Conservation (phyloP, 2,329 filamentous ascomycete species). For the Periconia macrospinosa region DNA sequence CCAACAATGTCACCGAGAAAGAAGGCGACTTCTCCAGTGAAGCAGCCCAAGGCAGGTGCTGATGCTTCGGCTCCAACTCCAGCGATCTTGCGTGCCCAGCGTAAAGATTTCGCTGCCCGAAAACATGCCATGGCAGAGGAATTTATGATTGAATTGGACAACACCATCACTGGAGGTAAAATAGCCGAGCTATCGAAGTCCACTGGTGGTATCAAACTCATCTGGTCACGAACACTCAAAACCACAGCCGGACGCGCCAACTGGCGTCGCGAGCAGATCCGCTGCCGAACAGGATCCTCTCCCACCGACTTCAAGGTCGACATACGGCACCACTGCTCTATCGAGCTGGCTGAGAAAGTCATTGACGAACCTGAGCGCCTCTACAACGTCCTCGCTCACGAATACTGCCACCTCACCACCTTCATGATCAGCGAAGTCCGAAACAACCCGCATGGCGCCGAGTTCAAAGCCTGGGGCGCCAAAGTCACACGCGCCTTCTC, state of each 20-base stretch:
- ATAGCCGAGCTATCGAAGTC: slow-evolving; percentile 60
- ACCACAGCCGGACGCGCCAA: slow-evolving; percentile 70
- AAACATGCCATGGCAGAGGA: slow-evolving; percentile 65
- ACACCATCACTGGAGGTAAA: slow-evolving; percentile 61
- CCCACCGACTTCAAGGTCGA: slow-evolving; percentile 26
- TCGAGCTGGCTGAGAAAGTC: slow-evolving; percentile 87
- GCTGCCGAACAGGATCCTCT: slow-evolving; percentile 29
- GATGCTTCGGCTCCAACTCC: slow-evolving; percentile 11
- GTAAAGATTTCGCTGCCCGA: slow-evolving; percentile 61
- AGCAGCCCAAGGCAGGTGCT: background rate
- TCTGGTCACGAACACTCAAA: slow-evolving; percentile 78
- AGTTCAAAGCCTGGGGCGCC: slow-evolving; percentile 73
- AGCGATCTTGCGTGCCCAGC: slow-evolving; percentile 30
- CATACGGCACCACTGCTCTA: slow-evolving; percentile 67
- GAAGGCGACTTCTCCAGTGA: slow-evolving; percentile 18
- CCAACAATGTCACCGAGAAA: slow-evolving; percentile 26
- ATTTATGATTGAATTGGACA: slow-evolving; percentile 73
- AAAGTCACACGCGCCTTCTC: slow-evolving; percentile 61
- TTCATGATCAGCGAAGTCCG: slow-evolving; percentile 81
- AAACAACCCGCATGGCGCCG: slow-evolving; percentile 77
- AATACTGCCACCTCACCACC: slow-evolving; percentile 92
- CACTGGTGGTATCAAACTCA: slow-evolving; percentile 71
- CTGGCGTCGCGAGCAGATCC: slow-evolving; percentile 51
- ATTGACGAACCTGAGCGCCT: slow-evolving; percentile 75
- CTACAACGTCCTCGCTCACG: slow-evolving; percentile 90